Conservation (phyloP, 768 basidiomycete genomes). For the Trametes cinnabarina region DNA sequence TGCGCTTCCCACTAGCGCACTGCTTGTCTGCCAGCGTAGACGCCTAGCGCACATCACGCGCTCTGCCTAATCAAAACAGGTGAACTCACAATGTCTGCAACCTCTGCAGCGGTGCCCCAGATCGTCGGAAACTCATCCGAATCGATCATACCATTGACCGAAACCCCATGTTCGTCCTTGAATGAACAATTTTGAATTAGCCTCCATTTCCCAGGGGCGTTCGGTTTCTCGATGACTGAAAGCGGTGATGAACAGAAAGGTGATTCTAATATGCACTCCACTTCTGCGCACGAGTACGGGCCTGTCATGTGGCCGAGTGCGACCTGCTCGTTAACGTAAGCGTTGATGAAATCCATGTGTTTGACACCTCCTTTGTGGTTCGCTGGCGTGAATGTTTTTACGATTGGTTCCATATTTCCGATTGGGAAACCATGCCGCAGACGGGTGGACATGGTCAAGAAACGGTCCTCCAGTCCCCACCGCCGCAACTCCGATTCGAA, state of each 20-base stretch:
- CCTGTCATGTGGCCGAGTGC: constrained; percentile 4
- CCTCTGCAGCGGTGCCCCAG: constrained; percentile 7
- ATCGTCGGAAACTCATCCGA: constrained; percentile 1
- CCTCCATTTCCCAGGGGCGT: not conserved
- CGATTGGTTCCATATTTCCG: not conserved
- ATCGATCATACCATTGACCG: constrained; percentile 8
- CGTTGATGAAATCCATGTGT: constrained; percentile 3
- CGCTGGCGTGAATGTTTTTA: not conserved
- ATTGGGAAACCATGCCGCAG: constrained; percentile 8
- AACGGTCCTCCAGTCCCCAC: not conserved
- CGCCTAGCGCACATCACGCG: too few species aligned
- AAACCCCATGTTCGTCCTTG: not conserved
- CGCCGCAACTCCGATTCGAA: not conserved
- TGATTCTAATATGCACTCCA: not conserved
- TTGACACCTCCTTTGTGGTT: constrained; percentile 1
- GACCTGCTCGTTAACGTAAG: not conserved
- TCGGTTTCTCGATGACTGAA: constrained; percentile 1
- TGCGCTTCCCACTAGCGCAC: too few species aligned
- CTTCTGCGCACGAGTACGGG: not conserved
- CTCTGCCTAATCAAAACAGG: too few species aligned
- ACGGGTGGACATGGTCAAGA: not conserved
- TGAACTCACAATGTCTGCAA: too few species aligned
- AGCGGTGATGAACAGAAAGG: constrained; percentile 7
- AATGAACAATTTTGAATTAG: constrained; percentile 9
- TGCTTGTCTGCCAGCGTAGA: too few species aligned